Conservation (phyloP, 2,329 filamentous ascomycete species). For the Coniosporium tulheliwenetii region DNA sequence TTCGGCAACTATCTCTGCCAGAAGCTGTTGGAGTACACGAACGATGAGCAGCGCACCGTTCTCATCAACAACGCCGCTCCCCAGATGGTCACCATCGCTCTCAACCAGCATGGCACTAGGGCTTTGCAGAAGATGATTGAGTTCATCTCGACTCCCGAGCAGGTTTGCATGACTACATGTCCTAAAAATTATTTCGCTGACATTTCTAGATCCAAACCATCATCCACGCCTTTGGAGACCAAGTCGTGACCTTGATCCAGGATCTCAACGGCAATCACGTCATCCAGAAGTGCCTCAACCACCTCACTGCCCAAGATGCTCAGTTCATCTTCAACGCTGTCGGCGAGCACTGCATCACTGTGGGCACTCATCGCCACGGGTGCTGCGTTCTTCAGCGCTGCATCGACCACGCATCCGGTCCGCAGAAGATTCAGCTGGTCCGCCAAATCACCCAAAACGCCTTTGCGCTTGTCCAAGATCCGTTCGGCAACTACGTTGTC, state of each 20-base stretch:
- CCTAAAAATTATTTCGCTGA: constrained; percentile 3
- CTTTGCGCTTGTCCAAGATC: constrained; percentile 83
- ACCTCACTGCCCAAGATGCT: constrained; percentile 67
- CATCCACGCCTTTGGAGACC: constrained; percentile 64
- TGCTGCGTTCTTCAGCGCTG: constrained; percentile 97
- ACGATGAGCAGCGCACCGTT: constrained; percentile 83
- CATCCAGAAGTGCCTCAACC: constrained; percentile 97
- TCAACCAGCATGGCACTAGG: constrained; percentile 94
- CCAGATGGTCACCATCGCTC: constrained; percentile 79
- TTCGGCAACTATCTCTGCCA: constrained; percentile 99
- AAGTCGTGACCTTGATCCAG: constrained; percentile 89
- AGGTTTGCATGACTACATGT: constrained; percentile 24
- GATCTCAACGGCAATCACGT: constrained; percentile 98
- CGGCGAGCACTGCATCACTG: constrained; percentile 68
- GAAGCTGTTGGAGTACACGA: constrained; percentile 91
- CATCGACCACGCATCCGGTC: constrained; percentile 86
- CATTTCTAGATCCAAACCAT: constrained; percentile 52
- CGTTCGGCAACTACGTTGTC: constrained; percentile 96
- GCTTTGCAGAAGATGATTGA: constrained; percentile 99
- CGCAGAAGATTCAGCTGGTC: constrained; percentile 79
- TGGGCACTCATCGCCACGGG: constrained; percentile 92
- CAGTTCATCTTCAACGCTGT: constrained; percentile 97
- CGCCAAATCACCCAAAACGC: constrained; percentile 75
- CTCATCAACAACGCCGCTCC: constrained; percentile 81
- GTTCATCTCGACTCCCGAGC: constrained; percentile 71